Evolutionary conservation across 352 stramenopile genomes (phyloP).

Genomic region (Pseudoperonospora humuli): DNA sequence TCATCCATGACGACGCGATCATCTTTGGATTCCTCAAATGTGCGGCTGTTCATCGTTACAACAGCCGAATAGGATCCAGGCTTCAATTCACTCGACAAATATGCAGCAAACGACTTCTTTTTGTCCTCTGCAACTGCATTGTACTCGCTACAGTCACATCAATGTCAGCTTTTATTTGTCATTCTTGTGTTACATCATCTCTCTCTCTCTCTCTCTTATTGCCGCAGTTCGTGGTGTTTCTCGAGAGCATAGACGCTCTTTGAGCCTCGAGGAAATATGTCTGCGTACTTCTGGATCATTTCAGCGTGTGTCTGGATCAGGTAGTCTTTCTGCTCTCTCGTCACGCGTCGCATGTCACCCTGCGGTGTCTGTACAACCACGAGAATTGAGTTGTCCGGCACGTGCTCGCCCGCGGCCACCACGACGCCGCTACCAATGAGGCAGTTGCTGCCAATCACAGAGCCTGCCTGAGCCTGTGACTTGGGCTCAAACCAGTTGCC

Average conservation of each 20-base stretch:
- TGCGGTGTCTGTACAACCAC: constrained; percentile 41
- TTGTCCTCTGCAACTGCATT: neutral
- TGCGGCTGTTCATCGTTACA: too few species aligned
- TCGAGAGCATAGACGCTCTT: constrained; percentile 71
- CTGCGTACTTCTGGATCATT: constrained; percentile 65
- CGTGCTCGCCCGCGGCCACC: constrained; percentile 43
- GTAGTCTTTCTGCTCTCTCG: constrained; percentile 60
- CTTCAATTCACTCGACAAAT: neutral
- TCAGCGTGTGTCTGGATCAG: constrained; percentile 39
- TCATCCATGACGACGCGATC: too few species aligned
- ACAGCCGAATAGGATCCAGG: too few species aligned
- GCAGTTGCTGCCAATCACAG: constrained; percentile 72
- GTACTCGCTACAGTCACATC: neutral
- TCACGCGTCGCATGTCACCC: constrained; percentile 30
- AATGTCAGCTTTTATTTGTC: neutral
- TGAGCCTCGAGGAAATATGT: constrained; percentile 53
- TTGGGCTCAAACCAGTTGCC: constrained; percentile 81
- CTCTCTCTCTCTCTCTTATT: constrained; percentile 7
- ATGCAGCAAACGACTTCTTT: neutral
- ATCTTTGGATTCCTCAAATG: too few species aligned
- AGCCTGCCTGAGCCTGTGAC: constrained; percentile 33
- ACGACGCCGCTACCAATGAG: constrained; percentile 77
- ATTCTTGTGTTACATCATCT: neutral
- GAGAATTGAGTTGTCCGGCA: constrained; percentile 70
- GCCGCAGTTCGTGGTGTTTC: constrained; percentile 67